Evolutionary conservation across 2,329 filamentous ascomycete species (phyloP).

Genomic region (Colletotrichum kahawae): DNA sequence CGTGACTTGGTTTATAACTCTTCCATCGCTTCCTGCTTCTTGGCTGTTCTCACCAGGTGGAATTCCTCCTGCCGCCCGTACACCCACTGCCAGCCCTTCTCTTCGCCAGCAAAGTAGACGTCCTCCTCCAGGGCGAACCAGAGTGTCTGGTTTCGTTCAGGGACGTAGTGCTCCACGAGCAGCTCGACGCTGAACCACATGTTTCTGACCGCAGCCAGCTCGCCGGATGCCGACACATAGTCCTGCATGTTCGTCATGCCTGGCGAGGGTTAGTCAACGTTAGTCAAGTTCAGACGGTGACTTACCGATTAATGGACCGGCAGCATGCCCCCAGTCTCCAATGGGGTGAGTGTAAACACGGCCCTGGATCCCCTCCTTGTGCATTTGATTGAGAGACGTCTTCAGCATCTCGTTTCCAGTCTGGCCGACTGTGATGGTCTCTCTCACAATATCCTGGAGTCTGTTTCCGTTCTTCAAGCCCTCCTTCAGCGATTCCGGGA

Average conservation of each 20-base stretch:
- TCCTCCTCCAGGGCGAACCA: constrained; percentile 56
- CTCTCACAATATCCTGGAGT: constrained; percentile 51
- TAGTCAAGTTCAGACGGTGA: not conserved
- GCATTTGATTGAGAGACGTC: constrained; percentile 43
- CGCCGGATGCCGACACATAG: constrained; percentile 50
- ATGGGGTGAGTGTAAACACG: constrained; percentile 55
- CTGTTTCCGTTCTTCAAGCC: constrained; percentile 51
- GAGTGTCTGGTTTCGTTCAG: constrained; percentile 47
- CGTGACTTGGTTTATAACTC: not conserved
- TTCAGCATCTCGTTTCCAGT: constrained; percentile 51
- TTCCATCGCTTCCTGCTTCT: not conserved
- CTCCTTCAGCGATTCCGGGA: constrained; percentile 45
- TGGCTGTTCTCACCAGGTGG: constrained; percentile 35
- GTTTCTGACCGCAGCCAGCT: constrained; percentile 47
- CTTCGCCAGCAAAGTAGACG: constrained; percentile 48
- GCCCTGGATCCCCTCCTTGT: constrained; percentile 46
- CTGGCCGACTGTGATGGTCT: constrained; percentile 47
- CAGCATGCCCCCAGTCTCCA: constrained; percentile 56
- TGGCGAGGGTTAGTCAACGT: constrained; percentile 19
- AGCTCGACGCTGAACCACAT: constrained; percentile 58
- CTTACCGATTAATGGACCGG: constrained; percentile 51
- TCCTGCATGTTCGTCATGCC: constrained; percentile 57
- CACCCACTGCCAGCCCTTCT: constrained; percentile 50
- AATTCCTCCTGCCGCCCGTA: constrained; percentile 52
- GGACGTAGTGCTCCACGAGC: constrained; percentile 51